Evolutionary conservation across 1,139 yeast species (phyloP).

Genomic region (Blastobotrys capitulatus): DNA sequence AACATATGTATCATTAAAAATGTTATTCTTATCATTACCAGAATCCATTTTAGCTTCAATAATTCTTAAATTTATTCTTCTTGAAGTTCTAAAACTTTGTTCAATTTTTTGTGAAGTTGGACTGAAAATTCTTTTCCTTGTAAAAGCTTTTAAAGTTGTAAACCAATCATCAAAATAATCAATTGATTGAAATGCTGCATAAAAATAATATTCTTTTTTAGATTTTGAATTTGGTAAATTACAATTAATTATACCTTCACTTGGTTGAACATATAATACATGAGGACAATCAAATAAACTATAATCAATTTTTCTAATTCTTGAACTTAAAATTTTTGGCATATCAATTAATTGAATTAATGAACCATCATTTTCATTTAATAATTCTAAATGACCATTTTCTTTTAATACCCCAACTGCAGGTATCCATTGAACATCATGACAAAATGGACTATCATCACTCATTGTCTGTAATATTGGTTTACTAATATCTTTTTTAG

Average conservation of each 20-base stretch:
- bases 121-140: conserved; percentile 53
- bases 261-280: conserved; percentile 33
- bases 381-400: conserved; percentile 58
- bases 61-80: conserved; percentile 50
- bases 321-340: conserved; percentile 52
- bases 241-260: conserved; percentile 17
- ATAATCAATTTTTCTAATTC: conserved; percentile 61
- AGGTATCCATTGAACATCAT: conserved; percentile 63
- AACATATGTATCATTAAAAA: conserved; percentile 37
- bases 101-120: conserved; percentile 28
- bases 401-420: conserved; percentile 69
- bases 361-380: conserved; percentile 63
- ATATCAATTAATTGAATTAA: conserved; percentile 60
- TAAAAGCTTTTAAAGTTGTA: conserved; percentile 63
- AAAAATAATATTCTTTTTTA: conserved; percentile 14
- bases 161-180: conserved; percentile 82
- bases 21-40: neutral
- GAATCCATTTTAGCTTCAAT: conserved; percentile 40
- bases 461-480: neutral
- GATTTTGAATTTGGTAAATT: neutral
- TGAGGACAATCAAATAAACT: conserved; percentile 59
- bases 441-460: conserved; percentile 15
- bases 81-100: conserved; percentile 48
- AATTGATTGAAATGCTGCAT: conserved; percentile 58
- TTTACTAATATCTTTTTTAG: neutral